A percentile compares a stretch with the other conserved stretches of the same genome.
Conservation (phyloP, 495 filamentous ascomycete genomes). For the Aspergillus mulundensis region DNA sequence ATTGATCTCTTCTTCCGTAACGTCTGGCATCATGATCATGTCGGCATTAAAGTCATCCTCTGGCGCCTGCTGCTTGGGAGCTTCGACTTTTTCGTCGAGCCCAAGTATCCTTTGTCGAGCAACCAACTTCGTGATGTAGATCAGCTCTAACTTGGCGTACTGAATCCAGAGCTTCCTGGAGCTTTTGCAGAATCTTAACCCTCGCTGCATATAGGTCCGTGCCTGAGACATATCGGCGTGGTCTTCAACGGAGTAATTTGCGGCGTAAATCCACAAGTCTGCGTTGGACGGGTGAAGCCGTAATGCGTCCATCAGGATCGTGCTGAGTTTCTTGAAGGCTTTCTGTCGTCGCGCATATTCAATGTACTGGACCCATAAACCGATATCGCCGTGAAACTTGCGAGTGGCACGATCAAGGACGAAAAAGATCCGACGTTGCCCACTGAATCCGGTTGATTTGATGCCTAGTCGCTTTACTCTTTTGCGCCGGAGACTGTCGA, state of each 20-base stretch:
- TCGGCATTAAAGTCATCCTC: slow-evolving; percentile 42
- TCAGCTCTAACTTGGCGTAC: slow-evolving; percentile 88
- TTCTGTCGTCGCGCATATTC: slow-evolving; percentile 73
- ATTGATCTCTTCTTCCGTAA: slow-evolving; percentile 65
- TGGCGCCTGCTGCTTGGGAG: slow-evolving; percentile 38
- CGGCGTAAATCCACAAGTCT: slow-evolving; percentile 85
- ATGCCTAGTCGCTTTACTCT: slow-evolving; percentile 75
- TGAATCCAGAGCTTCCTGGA: slow-evolving; percentile 75
- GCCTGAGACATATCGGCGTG: slow-evolving; percentile 82
- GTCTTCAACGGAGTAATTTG: slow-evolving; percentile 66
- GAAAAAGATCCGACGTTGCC: slow-evolving; percentile 79
- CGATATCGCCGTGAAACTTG: slow-evolving; percentile 77
- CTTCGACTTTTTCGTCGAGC: slow-evolving; percentile 51
- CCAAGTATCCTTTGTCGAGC: slow-evolving; percentile 65
- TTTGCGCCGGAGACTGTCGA: slow-evolving; percentile 77
- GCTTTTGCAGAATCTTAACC: slow-evolving; percentile 78
- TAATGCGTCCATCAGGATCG: slow-evolving; percentile 70
- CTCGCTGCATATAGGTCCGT: slow-evolving; percentile 82
- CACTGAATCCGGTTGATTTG: slow-evolving; percentile 56
- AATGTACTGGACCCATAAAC: slow-evolving; percentile 90
- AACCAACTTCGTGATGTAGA: slow-evolving; percentile 79
- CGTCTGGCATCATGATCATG: slow-evolving; percentile 57
- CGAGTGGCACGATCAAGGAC: slow-evolving; percentile 82
- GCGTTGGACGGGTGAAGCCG: slow-evolving; percentile 80
- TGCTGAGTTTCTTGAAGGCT: slow-evolving; percentile 72